Conservation (phyloP, 1,284 basidiomycete species). For the Ganoderma resinaceum region DNA sequence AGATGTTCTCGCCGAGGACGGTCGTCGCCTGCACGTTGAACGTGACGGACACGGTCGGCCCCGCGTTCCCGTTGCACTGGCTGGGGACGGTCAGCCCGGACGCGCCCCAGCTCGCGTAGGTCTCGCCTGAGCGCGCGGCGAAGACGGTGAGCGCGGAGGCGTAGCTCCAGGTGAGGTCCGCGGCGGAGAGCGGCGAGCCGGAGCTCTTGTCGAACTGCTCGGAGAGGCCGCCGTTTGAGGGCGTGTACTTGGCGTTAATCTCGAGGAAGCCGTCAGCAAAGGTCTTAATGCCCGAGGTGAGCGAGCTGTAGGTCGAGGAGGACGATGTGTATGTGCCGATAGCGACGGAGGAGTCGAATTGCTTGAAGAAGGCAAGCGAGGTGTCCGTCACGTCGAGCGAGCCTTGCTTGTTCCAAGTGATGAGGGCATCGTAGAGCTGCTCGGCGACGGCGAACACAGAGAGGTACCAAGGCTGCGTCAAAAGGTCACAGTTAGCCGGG, state of each 20-base stretch:
- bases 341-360: slow-evolving; percentile 42
- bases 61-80: slow-evolving; percentile 47
- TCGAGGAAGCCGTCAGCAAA: slow-evolving; percentile 54
- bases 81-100: slow-evolving; percentile 57
- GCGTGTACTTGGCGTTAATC: slow-evolving; percentile 48
- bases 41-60: slow-evolving; percentile 58
- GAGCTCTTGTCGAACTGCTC: slow-evolving; percentile 47
- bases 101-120: slow-evolving; percentile 69
- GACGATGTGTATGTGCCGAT: slow-evolving; percentile 45
- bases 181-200: slow-evolving; percentile 46
- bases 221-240: slow-evolving; percentile 46
- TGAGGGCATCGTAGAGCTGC: slow-evolving; percentile 52
- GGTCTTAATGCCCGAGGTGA: slow-evolving; percentile 43
- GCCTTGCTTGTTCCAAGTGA: slow-evolving; percentile 45
- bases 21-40: slow-evolving; percentile 74
- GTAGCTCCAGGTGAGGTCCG: slow-evolving; percentile 54
- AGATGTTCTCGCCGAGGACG: slow-evolving; percentile 72
- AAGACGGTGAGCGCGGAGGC: slow-evolving; percentile 51
- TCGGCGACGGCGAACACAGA: slow-evolving; percentile 51
- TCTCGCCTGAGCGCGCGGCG: slow-evolving; percentile 42
- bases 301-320: slow-evolving; percentile 40
- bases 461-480: slow-evolving; percentile 50
- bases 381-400: slow-evolving; percentile 44
- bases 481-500: background rate
- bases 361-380: slow-evolving; percentile 53